Evolutionary conservation across 257 asterid species (phyloP), one percentile per base, ranked within the genome.

Genomic region (Lantana camara): DNA sequence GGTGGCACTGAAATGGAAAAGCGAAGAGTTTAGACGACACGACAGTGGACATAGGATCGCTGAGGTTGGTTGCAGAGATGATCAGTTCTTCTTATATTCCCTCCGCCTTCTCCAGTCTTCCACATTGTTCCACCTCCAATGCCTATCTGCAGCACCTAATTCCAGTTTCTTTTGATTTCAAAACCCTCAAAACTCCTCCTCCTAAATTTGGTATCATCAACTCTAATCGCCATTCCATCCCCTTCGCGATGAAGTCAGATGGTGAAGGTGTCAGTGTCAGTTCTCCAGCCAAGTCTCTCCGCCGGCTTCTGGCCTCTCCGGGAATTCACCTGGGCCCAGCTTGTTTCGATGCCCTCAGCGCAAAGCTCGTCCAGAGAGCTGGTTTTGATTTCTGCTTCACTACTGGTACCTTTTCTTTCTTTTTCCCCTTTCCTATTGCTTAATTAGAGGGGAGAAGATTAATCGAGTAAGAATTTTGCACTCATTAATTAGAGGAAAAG

Each of bases 241-340:
- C 60, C 50, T 65, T 42, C 21, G 64, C 74, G 24, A 5, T 54
- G 47, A 40, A 62, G 45, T 37, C 65, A 9, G 60, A 66, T 30
- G 74, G 13, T 29, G 64, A 72, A 15, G 73, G 61, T 45, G 78
- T 62, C 16, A 68, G 24, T 19, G 60, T 0, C 41, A 20, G 20
- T 37, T 71, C 89, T 67, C 87, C 79, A 54, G 83, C 84, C 38
- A 73, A 75, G 64, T 67, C 79, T 60, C 92, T 92, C 48, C 82
- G 98, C 29, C 60, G 67, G 20, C 74, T 92, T 37, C 81, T 92
- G 62, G 71, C 55, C 13, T 79, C 90, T 23, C 91, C 96, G 0
- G 97, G 95, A 15, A 64, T 89, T 70, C 90, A 85, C 74, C 93
- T 82, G 73, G 98, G 97, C 30, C 98, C 98, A 3, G 98, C 98